These are phyloP conservation scores for Pichia phayaonensis DNA, from an alignment of 805 yeast species.

Conservation along the genomic window DNA sequence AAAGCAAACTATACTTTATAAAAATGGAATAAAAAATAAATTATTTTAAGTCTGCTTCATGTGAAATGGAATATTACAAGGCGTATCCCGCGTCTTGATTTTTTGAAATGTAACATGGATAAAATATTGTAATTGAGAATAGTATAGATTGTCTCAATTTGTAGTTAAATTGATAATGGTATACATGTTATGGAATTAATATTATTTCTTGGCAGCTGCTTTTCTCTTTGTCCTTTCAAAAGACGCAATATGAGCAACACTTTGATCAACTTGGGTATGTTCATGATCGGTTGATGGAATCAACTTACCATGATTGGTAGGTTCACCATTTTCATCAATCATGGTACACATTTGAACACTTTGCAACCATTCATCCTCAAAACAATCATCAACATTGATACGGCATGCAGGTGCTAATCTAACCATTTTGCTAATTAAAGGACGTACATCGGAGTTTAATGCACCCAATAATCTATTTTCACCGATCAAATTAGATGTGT, in stretches of 20 bases:
- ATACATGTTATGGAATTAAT: neutral
- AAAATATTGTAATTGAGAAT: neutral
- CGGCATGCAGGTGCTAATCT: slow-evolving; percentile 82
- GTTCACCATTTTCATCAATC: slow-evolving; percentile 30
- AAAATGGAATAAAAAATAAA: too few relatives aligned
- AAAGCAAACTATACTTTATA: too few relatives aligned
- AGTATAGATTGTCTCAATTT: neutral
- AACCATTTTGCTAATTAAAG: slow-evolving; percentile 68
- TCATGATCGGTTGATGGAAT: slow-evolving; percentile 53
- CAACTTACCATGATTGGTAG: slow-evolving; percentile 28
- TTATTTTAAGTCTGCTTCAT: neutral
- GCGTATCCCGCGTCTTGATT: slow-evolving; percentile 2
- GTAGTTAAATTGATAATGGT: neutral
- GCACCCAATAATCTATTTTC: slow-evolving; percentile 66
- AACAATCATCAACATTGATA: slow-evolving; percentile 71
- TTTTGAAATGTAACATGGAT: neutral
- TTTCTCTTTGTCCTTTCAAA: slow-evolving; percentile 69
- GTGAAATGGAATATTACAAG: neutral
- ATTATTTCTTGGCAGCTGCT: slow-evolving; percentile 11
- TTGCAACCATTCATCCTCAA: slow-evolving; percentile 62
- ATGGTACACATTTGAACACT: slow-evolving; percentile 65
- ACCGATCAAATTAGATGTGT: slow-evolving; percentile 62
- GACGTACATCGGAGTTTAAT: slow-evolving; percentile 60
- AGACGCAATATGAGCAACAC: slow-evolving; percentile 92
- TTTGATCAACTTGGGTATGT: slow-evolving; percentile 86